Conservation (phyloP, 2,329 filamentous ascomycete species). For the Monosporascus sp. region DNA sequence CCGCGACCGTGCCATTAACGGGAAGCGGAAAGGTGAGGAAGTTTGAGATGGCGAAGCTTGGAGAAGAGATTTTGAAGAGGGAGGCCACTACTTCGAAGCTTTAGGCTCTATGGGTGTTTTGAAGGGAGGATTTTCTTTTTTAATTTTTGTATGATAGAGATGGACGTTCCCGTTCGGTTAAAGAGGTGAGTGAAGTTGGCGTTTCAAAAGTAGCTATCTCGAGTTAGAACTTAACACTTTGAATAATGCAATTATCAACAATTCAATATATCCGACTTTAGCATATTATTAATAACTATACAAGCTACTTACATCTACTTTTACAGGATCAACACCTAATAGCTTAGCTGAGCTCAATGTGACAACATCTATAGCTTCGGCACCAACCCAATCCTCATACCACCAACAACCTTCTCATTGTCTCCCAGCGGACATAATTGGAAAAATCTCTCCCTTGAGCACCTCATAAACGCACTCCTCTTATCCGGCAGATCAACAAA, state of each 20-base stretch:
- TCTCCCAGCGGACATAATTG: conserved; percentile 57
- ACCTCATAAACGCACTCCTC: conserved; percentile 61
- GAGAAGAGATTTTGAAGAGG: conserved; percentile 49
- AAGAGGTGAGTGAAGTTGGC: too few species aligned
- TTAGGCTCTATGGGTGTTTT: conserved; percentile 35
- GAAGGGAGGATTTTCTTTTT: too few species aligned
- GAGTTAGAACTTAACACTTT: too few species aligned
- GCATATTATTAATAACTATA: too few species aligned
- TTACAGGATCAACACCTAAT: not conserved
- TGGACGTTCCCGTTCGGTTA: too few species aligned
- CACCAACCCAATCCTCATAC: conserved; percentile 47
- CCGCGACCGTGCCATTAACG: conserved; percentile 55
- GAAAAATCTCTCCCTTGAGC: conserved; percentile 65
- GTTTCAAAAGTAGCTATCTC: too few species aligned
- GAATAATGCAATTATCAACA: too few species aligned
- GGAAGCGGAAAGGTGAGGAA: conserved; percentile 69
- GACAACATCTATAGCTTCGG: conserved; percentile 43
- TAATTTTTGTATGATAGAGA: too few species aligned
- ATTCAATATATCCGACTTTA: too few species aligned
- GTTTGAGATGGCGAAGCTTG: conserved; percentile 55
- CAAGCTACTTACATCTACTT: not conserved
- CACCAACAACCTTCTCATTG: conserved; percentile 51
- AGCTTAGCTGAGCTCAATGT: not conserved
- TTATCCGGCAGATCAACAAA: conserved; percentile 70
- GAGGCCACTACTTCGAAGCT: conserved; percentile 24